Evolutionary conservation across 768 basidiomycete species (phyloP).

Genomic region (Tulasnella sp.): DNA sequence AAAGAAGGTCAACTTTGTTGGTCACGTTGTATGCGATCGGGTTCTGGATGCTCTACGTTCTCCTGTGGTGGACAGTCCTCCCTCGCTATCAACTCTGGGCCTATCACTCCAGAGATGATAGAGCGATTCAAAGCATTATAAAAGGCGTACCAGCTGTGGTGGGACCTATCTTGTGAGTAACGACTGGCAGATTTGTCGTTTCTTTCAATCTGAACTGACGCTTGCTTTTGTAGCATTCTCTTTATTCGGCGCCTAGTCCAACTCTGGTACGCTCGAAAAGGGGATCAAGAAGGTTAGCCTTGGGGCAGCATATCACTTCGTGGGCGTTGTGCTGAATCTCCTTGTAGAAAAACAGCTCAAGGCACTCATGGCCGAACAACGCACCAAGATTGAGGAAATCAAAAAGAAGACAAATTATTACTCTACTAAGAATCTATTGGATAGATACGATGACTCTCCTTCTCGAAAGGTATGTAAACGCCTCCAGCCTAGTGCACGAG

Average conservation of each 20-base stretch:
- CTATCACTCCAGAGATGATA: slow-evolving; percentile 14
- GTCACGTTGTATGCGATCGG: slow-evolving; percentile 73
- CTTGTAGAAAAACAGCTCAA: slow-evolving; percentile 69
- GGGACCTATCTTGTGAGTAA: slow-evolving; percentile 70
- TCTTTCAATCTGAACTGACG: background rate
- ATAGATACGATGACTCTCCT: slow-evolving; percentile 70
- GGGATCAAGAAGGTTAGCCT: slow-evolving; percentile 62
- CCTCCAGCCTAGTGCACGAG: background rate
- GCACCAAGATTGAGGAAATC: slow-evolving; percentile 84
- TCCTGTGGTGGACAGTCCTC: slow-evolving; percentile 28
- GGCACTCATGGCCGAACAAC: slow-evolving; percentile 64
- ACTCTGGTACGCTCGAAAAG: slow-evolving; percentile 74
- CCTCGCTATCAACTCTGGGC: slow-evolving; percentile 17
- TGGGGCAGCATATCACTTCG: background rate
- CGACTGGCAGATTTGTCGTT: background rate
- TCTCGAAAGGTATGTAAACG: slow-evolving; percentile 24
- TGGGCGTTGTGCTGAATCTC: background rate
- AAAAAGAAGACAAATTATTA: slow-evolving; percentile 98
- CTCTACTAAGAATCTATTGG: slow-evolving; percentile 78
- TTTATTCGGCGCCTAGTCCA: slow-evolving; percentile 75
- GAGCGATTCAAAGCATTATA: slow-evolving; percentile 30
- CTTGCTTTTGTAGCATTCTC: slow-evolving; percentile 44
- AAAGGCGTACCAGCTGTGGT: slow-evolving; percentile 50
- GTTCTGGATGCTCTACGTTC: slow-evolving; percentile 46
- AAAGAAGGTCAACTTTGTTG: slow-evolving; percentile 67